Percentiles rank a stretch among this genome's conserved stretches.
These are phyloP conservation scores for Blumeria hordei DNA, from an alignment of 2,329 filamentous ascomycete genomes.

Conservation along the genomic window DNA sequence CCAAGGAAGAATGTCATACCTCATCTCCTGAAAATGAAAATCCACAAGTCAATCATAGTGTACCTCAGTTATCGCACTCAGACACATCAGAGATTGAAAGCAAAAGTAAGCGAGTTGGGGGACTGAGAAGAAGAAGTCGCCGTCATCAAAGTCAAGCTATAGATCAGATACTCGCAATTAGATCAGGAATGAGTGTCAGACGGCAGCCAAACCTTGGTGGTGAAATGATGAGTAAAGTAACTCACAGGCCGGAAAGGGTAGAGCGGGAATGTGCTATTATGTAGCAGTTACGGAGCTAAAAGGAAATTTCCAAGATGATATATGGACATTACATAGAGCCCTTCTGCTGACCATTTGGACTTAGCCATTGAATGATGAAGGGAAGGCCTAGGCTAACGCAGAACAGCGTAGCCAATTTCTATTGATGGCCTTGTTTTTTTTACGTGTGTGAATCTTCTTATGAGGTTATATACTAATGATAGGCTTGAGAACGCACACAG, in stretches of 20 bases:
- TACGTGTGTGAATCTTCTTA: too few relatives aligned
- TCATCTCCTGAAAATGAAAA: constrained; percentile 7
- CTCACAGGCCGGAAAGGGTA: neutral
- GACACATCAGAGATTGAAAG: neutral
- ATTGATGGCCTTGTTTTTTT: too few relatives aligned
- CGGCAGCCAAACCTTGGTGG: neutral
- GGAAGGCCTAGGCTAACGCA: too few relatives aligned
- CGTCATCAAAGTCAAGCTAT: neutral
- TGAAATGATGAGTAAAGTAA: neutral
- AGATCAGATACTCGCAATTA: neutral
- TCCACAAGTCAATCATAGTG: constrained; percentile 18
- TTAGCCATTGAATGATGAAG: too few relatives aligned
- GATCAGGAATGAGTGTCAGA: neutral
- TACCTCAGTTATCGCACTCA: constrained; percentile 18
- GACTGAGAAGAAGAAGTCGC: neutral
- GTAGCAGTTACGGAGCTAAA: neutral
- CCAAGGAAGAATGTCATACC: constrained; percentile 26
- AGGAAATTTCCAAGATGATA: too few relatives aligned
- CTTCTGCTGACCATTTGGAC: too few relatives aligned
- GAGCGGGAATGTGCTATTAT: neutral
- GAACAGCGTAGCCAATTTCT: too few relatives aligned
- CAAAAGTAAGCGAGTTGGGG: neutral
- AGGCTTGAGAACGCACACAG: too few relatives aligned
- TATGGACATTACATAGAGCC: too few relatives aligned
- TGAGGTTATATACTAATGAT: too few relatives aligned